A percentile compares a stretch with the other conserved stretches of the same genome.
Conservation (phyloP, 495 filamentous ascomycete species). For the Neurospora sp. region DNA sequence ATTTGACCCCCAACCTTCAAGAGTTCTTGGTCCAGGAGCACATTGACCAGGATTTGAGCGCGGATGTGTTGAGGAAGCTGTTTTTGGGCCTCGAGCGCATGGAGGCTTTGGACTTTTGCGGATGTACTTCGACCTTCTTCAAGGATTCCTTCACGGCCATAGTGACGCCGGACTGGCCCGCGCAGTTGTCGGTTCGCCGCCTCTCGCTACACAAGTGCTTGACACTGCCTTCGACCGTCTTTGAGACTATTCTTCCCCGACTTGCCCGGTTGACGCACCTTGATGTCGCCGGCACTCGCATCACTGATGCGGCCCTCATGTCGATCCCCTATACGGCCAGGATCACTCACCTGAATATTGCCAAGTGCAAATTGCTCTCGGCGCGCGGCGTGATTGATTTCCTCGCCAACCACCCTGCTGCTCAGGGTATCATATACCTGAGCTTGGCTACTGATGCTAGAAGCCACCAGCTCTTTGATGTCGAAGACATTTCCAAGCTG, state of each 20-base stretch:
- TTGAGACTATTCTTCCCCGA: slow-evolving; percentile 61
- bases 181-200: slow-evolving; percentile 50
- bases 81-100: slow-evolving; percentile 64
- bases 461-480: slow-evolving; percentile 61
- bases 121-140: slow-evolving; percentile 63
- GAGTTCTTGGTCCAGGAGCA: slow-evolving; percentile 81
- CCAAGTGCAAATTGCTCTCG: slow-evolving; percentile 63
- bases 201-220: slow-evolving; percentile 77
- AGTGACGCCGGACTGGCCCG: slow-evolving; percentile 33
- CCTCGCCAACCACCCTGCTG: slow-evolving; percentile 62
- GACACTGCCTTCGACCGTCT: slow-evolving; percentile 56
- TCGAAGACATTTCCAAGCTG: slow-evolving; percentile 53
- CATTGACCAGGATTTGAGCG: slow-evolving; percentile 66
- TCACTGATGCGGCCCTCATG: slow-evolving; percentile 62
- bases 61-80: slow-evolving; percentile 59
- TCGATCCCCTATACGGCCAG: slow-evolving; percentile 62
- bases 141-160: slow-evolving; percentile 42
- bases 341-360: slow-evolving; percentile 73
- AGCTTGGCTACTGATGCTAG: slow-evolving; percentile 68
- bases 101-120: slow-evolving; percentile 69
- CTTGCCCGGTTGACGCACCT: slow-evolving; percentile 65
- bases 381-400: slow-evolving; percentile 61
- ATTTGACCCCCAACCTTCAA: slow-evolving; percentile 64
- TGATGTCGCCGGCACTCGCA: slow-evolving; percentile 69
- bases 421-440: slow-evolving; percentile 56